These are phyloP conservation scores for Vitis vinifera DNA, from an alignment of 164 flowering plant species.

Conservation along the genomic window DNA sequence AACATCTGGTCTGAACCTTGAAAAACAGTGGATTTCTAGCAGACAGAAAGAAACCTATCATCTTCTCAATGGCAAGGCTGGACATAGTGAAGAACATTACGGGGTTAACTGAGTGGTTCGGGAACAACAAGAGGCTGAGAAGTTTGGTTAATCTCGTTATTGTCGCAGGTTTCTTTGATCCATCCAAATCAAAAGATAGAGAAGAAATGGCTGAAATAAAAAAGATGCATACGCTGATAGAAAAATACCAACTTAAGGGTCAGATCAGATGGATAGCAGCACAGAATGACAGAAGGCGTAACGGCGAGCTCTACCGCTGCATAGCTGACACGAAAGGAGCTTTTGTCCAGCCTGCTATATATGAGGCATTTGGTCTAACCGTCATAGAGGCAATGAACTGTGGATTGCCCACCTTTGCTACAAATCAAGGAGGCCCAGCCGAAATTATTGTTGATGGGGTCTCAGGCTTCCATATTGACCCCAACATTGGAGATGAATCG, in stretches of 20 bases:
- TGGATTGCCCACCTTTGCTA: constrained; percentile 66
- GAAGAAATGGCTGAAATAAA: constrained; percentile 60
- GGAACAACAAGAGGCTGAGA: constrained; percentile 40
- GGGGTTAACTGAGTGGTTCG: constrained; percentile 50
- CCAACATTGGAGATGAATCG: constrained; percentile 48
- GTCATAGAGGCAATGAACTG: constrained; percentile 74
- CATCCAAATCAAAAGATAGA: constrained; percentile 58
- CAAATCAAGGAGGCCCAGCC: constrained; percentile 67
- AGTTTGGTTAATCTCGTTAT: constrained; percentile 46
- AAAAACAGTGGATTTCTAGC: constrained; percentile 33
- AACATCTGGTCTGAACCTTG: not conserved
- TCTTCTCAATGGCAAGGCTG: constrained; percentile 60
- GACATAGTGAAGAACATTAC: constrained; percentile 51
- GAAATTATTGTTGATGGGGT: constrained; percentile 61
- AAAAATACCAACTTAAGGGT: constrained; percentile 57
- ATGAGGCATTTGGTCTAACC: constrained; percentile 65
- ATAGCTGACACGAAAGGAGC: constrained; percentile 64
- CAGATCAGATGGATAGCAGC: constrained; percentile 67
- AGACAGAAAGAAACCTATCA: constrained; percentile 45
- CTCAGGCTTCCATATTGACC: constrained; percentile 63
- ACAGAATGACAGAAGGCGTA: constrained; percentile 48
- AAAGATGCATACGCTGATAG: constrained; percentile 52
- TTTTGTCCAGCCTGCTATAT: constrained; percentile 65
- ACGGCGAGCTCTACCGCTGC: constrained; percentile 55
- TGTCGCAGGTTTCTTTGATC: constrained; percentile 59